Evolutionary conservation across 2,329 filamentous ascomycete species (phyloP).

Genomic region (Diaporthe australafricana): DNA sequence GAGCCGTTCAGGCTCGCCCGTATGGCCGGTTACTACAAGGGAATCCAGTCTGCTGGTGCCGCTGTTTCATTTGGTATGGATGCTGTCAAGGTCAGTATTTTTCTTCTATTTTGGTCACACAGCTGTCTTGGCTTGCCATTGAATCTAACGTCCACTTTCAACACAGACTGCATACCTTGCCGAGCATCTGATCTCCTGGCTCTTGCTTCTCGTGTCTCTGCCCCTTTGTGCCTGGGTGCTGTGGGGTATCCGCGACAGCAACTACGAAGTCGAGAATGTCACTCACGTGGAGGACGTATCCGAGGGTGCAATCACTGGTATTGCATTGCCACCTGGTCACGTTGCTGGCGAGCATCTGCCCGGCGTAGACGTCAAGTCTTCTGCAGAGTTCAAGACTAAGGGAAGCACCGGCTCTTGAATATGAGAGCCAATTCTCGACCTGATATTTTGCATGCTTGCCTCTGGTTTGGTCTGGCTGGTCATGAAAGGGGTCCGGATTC

Average conservation of each 20-base stretch:
- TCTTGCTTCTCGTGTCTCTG: slow-evolving; percentile 41
- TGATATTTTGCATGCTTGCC: not conserved
- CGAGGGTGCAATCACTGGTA: slow-evolving; percentile 20
- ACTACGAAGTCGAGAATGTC: slow-evolving; percentile 42
- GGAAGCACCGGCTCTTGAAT: not conserved
- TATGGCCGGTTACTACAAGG: slow-evolving; percentile 85
- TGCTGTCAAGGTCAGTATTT: slow-evolving; percentile 43
- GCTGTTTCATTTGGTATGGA: slow-evolving; percentile 60
- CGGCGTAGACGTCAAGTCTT: not conserved
- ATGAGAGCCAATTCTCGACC: not conserved
- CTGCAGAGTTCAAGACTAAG: slow-evolving; percentile 16
- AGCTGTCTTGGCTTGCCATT: not conserved
- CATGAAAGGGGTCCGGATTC: not conserved
- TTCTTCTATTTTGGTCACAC: not conserved
- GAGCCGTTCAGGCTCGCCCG: slow-evolving; percentile 79
- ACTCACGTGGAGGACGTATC: slow-evolving; percentile 38
- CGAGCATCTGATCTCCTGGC: slow-evolving; percentile 43
- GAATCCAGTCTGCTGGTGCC: slow-evolving; percentile 80
- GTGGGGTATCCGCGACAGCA: slow-evolving; percentile 40
- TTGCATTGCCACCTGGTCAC: slow-evolving; percentile 34
- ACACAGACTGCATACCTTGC: slow-evolving; percentile 41
- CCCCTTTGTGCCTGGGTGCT: slow-evolving; percentile 41
- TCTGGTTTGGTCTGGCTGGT: not conserved
- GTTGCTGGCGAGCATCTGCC: slow-evolving; percentile 32
- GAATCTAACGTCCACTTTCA: not conserved